phyloP scores from a whole-genome alignment of 495 filamentous ascomycete genomes.

The Lasiosphaeria ovina region DNA sequence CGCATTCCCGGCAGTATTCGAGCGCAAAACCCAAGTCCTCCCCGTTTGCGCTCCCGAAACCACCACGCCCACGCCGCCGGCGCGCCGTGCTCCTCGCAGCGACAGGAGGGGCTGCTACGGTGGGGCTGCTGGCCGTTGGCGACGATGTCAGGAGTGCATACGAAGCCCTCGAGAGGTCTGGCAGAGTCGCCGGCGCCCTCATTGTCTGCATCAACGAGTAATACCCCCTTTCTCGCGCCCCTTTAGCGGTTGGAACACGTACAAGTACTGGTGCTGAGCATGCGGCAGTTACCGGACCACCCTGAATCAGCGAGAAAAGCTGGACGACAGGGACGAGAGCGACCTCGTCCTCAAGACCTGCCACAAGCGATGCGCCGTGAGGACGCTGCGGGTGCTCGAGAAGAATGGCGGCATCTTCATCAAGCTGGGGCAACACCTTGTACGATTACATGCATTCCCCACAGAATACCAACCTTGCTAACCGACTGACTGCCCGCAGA shows the following conservation, averaged over 20 bases:
- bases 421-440: conserved; percentile 92
- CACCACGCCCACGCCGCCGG: conserved; percentile 15
- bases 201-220: conserved; percentile 89
- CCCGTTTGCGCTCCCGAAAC: conserved; percentile 10
- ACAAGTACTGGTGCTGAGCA: conserved; percentile 6
- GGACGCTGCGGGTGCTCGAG: conserved; percentile 83
- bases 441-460: conserved; percentile 25
- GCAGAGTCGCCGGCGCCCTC: conserved; percentile 74
- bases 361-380: conserved; percentile 84
- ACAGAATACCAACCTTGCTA: conserved; percentile 1
- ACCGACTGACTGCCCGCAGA: conserved; percentile 38
- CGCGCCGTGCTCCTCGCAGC: conserved; percentile 29
- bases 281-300: conserved; percentile 73
- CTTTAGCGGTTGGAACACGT: not conserved
- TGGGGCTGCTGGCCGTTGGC: conserved; percentile 62
- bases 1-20: conserved; percentile 29
- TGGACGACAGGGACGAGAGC: conserved; percentile 60
- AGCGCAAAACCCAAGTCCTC: conserved; percentile 16
- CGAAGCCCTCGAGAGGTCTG: conserved; percentile 70
- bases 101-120: conserved; percentile 51
- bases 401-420: conserved; percentile 98
- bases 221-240: conserved; percentile 30
- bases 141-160: conserved; percentile 73
- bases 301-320: conserved; percentile 61
- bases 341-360: conserved; percentile 71